Percentiles rank a stretch among this genome's conserved stretches.
These are phyloP conservation scores for Prunus davidiana DNA, from an alignment of 306 rosid species.

Conservation along the genomic window DNA sequence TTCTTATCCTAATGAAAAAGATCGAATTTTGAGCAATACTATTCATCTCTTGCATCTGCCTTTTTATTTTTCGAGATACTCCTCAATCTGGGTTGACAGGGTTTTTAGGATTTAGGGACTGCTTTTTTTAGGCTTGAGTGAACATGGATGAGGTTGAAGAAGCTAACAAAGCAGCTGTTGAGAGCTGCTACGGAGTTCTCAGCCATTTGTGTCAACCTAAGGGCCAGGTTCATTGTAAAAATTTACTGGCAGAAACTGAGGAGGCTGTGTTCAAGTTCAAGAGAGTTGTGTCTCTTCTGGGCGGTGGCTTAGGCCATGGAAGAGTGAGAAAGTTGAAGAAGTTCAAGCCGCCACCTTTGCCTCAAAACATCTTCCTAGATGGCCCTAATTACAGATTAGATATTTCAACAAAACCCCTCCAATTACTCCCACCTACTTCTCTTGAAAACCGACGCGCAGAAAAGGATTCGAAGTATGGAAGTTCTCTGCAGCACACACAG, in stretches of 20 bases:
- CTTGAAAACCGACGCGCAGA: conserved; percentile 44
- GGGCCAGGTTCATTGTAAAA: conserved; percentile 50
- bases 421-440: conserved; percentile 37
- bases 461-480: conserved; percentile 33
- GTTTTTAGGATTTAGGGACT: conserved; percentile 12
- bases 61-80: background rate
- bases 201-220: conserved; percentile 52
- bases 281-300: conserved; percentile 76
- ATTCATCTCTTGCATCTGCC: too few species aligned
- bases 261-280: conserved; percentile 77
- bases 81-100: background rate
- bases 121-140: conserved; percentile 15
- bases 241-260: conserved; percentile 58
- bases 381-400: conserved; percentile 49
- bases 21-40: conserved; percentile 19
- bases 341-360: conserved; percentile 41
- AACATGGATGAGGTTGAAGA: conserved; percentile 76
- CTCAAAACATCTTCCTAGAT: conserved; percentile 59
- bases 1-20: too few species aligned
- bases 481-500: conserved; percentile 13
- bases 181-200: conserved; percentile 66
- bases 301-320: conserved; percentile 65
- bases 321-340: conserved; percentile 66
- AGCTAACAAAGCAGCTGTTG: conserved; percentile 74
- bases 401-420: conserved; percentile 36